Base-by-base conservation (phyloP, 192 early-diverging fungal species). In the Pilobolus umbonatus region DNA sequence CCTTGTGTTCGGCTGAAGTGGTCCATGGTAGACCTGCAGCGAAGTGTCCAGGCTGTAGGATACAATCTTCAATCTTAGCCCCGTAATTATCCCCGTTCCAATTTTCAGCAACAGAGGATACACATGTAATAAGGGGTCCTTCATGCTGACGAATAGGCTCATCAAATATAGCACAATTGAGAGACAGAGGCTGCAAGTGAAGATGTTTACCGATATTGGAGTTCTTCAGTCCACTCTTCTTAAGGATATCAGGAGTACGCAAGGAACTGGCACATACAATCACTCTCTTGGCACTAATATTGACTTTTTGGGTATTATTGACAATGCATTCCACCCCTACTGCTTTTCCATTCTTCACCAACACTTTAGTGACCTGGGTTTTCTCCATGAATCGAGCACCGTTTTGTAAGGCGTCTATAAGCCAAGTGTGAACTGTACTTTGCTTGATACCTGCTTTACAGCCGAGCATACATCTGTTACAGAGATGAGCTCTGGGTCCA, bases 391-490 rank as follows among this genome's bases (percentile, higher is more conserved):
- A 87, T 26, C 75, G 67, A 4, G 80, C 79, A 38, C 85, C 87
- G 50, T 75, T 25, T 4, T 80, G 65, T 43, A 76, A 68, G 26
- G 90, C 88, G 57, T 92, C 88, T 4, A 63, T 53, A 55, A 90
- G 78, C 73, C 75, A 92, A n/a, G 88, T 88, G 51, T 77, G 67
- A 42, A 73, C 65, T 4, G 85, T 71, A 8, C 82, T 74, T 61
- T 89, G 85, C 63, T 92, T 92, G 50, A 83, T 74, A 6, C 83
- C 85, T 40, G 80, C 79, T 31, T 65, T 57, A 55, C 90, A 92
- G 22, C 90, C 90, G 26, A 82, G 74, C 14, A 60, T 67, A 39
- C 89, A 90, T 60, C 67, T 84, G 3, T 78, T 81, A 54, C 86
- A 88, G 30, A 69, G 46, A 64, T 90, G 86, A 10, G 62, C 36